phyloP scores from a whole-genome alignment of 164 flowering plant genomes.

The Vitis labrusca region DNA sequence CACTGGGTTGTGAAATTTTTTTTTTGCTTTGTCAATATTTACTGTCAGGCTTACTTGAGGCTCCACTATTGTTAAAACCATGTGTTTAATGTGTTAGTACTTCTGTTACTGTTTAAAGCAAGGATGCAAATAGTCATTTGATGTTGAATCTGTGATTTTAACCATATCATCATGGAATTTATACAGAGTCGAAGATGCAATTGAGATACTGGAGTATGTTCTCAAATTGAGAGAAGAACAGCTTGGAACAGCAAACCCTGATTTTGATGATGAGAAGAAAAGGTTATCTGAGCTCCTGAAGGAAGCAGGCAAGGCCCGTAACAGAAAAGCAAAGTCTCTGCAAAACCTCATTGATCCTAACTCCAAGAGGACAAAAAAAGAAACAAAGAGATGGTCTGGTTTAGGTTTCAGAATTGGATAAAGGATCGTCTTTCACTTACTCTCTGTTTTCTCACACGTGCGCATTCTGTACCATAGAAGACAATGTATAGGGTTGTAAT shows the following conservation, averaged over 20 bases:
- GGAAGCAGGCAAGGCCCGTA: constrained; percentile 85
- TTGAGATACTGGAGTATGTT: constrained; percentile 85
- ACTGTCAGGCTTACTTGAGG: no score
- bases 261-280: constrained; percentile 90
- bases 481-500: constrained; percentile 47
- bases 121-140: not conserved
- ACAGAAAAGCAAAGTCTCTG: constrained; percentile 87
- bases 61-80: no score
- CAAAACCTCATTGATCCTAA: constrained; percentile 83
- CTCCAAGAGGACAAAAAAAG: constrained; percentile 86
- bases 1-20: no score
- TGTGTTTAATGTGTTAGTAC: no score
- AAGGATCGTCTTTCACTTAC: not conserved
- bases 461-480: constrained; percentile 48
- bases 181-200: constrained; percentile 90
- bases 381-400: constrained; percentile 81
- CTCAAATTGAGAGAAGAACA: constrained; percentile 92
- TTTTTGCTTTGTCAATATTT: no score
- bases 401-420: constrained; percentile 75
- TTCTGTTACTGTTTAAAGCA: no score
- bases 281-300: constrained; percentile 90
- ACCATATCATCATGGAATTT: not conserved
- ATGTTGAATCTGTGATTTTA: not conserved
- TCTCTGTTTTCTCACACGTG: constrained; percentile 12
- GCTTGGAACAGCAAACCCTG: constrained; percentile 96